These are phyloP conservation scores for Aureobasidium sp. DNA, from an alignment of 2,329 filamentous ascomycete species.

Conservation along the genomic window DNA sequence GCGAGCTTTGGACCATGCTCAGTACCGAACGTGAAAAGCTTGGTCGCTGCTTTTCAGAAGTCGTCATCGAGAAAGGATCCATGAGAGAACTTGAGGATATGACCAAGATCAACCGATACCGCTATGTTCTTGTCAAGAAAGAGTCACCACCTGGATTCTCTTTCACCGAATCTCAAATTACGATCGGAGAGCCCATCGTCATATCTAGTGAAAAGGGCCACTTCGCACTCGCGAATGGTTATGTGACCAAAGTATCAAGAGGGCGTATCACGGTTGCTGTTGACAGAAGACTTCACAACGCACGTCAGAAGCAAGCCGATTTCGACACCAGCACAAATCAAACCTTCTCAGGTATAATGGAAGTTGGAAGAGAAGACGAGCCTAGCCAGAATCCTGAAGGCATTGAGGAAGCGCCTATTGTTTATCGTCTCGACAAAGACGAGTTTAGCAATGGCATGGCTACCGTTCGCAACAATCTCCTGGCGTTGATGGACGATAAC, in stretches of 20 bases:
- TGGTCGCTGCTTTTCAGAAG: constrained; percentile 81
- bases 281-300: constrained; percentile 82
- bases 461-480: constrained; percentile 83
- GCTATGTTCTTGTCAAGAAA: constrained; percentile 76
- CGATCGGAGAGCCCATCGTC: constrained; percentile 85
- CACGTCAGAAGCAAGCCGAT: constrained; percentile 64
- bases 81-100: constrained; percentile 57
- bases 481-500: constrained; percentile 82
- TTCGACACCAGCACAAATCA: constrained; percentile 77
- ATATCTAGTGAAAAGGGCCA: constrained; percentile 92
- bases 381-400: constrained; percentile 18
- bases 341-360: constrained; percentile 86
- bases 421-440: constrained; percentile 90
- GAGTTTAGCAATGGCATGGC: constrained; percentile 99
- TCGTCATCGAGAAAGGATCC: constrained; percentile 74
- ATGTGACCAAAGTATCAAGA: constrained; percentile 69
- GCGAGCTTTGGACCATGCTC: constrained; percentile 94
- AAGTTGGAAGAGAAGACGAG: constrained; percentile 54
- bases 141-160: constrained; percentile 57
- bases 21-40: constrained; percentile 81
- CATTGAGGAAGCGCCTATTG: constrained; percentile 44
- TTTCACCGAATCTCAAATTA: constrained; percentile 85
- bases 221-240: constrained; percentile 90
- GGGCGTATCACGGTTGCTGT: constrained; percentile 79
- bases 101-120: constrained; percentile 80